phyloP scores from a whole-genome alignment of 192 early-diverging fungal species.

The Coemansia sp. region DNA sequence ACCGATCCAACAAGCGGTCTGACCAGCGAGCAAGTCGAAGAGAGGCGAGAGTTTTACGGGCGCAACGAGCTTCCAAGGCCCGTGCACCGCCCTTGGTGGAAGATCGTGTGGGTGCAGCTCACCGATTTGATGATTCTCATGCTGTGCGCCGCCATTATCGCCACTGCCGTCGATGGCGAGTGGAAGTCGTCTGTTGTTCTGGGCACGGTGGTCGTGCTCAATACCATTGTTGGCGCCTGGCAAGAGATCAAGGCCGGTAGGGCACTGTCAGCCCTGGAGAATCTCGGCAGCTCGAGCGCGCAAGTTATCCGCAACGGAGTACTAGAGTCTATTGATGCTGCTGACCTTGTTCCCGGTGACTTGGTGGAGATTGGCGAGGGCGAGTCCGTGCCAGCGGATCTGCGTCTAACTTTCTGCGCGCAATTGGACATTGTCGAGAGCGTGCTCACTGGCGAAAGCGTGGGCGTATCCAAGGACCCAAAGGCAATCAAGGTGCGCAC shows the following conservation, averaged over 20 bases:
- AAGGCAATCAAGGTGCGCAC: slow-evolving; percentile 50
- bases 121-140: slow-evolving; percentile 96
- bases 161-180: slow-evolving; percentile 82
- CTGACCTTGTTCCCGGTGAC: slow-evolving; percentile 84
- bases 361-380: slow-evolving; percentile 80
- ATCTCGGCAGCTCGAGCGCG: slow-evolving; percentile 76
- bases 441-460: slow-evolving; percentile 71
- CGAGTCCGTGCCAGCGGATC: slow-evolving; percentile 86
- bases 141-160: slow-evolving; percentile 73
- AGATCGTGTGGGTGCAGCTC: slow-evolving; percentile 83
- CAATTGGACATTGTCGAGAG: slow-evolving; percentile 69
- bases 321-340: slow-evolving; percentile 72
- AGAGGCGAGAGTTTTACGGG: slow-evolving; percentile 78
- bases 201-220: slow-evolving; percentile 79
- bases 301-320: slow-evolving; percentile 76
- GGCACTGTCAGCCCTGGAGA: slow-evolving; percentile 85
- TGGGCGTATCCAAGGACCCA: slow-evolving; percentile 65
- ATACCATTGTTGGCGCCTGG: slow-evolving; percentile 86
- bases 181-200: slow-evolving; percentile 79
- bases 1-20: slow-evolving; percentile 66
- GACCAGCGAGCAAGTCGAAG: slow-evolving; percentile 54
- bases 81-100: slow-evolving; percentile 66
- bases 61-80: slow-evolving; percentile 79
- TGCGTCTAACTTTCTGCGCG: slow-evolving; percentile 65
- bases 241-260: slow-evolving; percentile 97